Conservation (phyloP, 768 basidiomycete genomes). For the Amanita pseudoporphyria region DNA sequence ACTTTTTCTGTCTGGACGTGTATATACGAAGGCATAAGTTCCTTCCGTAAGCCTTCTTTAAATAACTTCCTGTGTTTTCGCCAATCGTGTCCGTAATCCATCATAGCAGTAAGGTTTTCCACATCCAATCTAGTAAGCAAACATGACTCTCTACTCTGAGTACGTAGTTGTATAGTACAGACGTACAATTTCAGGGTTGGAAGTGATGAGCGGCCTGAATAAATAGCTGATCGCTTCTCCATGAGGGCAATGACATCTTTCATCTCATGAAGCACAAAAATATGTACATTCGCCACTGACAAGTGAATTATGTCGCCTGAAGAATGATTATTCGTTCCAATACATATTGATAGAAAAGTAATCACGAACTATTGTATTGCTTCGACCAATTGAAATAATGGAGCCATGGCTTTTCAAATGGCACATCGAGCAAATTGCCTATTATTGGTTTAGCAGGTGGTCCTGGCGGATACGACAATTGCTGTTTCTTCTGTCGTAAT, state of each 20-base stretch:
- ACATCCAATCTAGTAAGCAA: not conserved
- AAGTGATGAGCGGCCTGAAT: slow-evolving; percentile 15
- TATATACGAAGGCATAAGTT: not conserved
- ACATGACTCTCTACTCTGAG: not conserved
- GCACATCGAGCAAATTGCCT: not conserved
- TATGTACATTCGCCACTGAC: not conserved
- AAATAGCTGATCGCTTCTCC: slow-evolving; percentile 9
- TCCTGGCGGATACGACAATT: not conserved
- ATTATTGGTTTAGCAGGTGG: not conserved
- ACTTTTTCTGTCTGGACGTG: not conserved
- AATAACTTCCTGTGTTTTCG: not conserved
- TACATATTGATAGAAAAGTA: not conserved
- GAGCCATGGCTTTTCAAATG: not conserved
- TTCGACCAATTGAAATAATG: not conserved
- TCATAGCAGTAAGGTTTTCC: not conserved
- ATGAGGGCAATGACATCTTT: slow-evolving; percentile 7
- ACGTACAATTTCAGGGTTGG: slow-evolving; percentile 14
- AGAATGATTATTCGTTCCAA: not conserved
- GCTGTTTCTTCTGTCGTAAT: too few species aligned
- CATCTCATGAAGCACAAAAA: slow-evolving; percentile 6
- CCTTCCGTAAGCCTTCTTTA: not conserved
- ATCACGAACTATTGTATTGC: not conserved
- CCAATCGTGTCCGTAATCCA: not conserved
- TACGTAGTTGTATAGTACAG: not conserved
- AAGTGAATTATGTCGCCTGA: slow-evolving; percentile 7